Evolutionary conservation across 2,329 filamentous ascomycete species (phyloP), one percentile per base, ranked within the genome.

Genomic region (Grosmannia huntii): DNA sequence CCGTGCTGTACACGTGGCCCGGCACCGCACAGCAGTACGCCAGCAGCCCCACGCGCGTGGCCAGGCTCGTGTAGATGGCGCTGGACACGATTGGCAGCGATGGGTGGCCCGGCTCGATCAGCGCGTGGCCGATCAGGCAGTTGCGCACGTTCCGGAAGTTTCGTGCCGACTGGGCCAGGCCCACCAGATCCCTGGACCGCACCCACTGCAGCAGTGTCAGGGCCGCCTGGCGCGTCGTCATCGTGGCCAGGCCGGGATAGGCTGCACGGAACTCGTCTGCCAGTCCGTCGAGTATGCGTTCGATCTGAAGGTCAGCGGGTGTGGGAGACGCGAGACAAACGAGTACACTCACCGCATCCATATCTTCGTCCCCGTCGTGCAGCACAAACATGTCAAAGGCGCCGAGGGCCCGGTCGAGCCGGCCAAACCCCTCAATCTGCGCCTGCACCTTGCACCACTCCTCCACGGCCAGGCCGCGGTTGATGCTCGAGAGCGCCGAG

Each of bases 351-450:
- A 86, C 86, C 72, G 90, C 83, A 59, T 87, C 79, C 56, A 92
- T 72, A 67, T 95, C 90, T n/a, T 86, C 84, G 33, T 78, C 76
- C 21, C 83, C 79, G 57, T 86, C 85, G 63, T 86, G 83, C 31
- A 92, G 75, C 52, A 95, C 83, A 70, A 97, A 97, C 71, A 97
- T 80, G 70, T 97, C 94, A 69, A 95, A 95, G 16, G 86, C 87
- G 23, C 85, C 87, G 19, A 97, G 73, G 1, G 86, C 86, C 59
- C 81, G 79, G 68, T 96, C 91, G 23, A 96, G 75, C 9, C 65
- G 61, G 19, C 57, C 57, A 44, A 62, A 65, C 49, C 65, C 68
- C 9, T 68, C 63, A 4, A 72, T 62, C 57, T 69, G 62, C 58
- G 65, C 62, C 62, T 72, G 68, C 64, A 72, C 88, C 57, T 77